These are phyloP conservation scores for Pseudopyricularia cyperi DNA, from an alignment of 2,329 filamentous ascomycete species.

Conservation along the genomic window DNA sequence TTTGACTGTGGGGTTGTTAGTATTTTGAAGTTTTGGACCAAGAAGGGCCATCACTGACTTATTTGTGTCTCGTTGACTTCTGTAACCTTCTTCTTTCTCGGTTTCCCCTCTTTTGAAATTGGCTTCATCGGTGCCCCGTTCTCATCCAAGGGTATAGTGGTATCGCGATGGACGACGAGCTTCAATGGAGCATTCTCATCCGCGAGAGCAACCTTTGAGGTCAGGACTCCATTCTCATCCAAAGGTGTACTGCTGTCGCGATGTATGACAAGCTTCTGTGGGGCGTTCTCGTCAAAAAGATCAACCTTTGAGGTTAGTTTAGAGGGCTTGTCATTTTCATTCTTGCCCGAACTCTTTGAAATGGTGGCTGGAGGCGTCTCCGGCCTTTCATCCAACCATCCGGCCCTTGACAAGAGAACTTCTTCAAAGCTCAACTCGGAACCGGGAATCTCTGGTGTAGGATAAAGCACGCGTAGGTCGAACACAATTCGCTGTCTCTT, in stretches of 20 bases:
- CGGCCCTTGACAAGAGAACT: conserved; percentile 64
- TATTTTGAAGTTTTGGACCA: too few species aligned
- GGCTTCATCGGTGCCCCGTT: conserved; percentile 39
- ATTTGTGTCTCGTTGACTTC: conserved; percentile 89
- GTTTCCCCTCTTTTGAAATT: conserved; percentile 29
- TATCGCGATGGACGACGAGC: conserved; percentile 29
- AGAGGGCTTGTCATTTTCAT: background rate
- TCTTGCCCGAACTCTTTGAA: background rate
- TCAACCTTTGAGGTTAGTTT: background rate
- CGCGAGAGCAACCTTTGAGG: conserved; percentile 7
- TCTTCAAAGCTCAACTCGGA: conserved; percentile 88
- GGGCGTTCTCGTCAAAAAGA: conserved; percentile 11
- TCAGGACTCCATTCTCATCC: conserved; percentile 46
- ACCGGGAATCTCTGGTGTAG: conserved; percentile 54
- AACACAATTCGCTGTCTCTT: conserved; percentile 80
- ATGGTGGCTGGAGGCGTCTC: background rate
- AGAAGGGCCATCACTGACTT: conserved; percentile 41
- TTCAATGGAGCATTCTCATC: conserved; percentile 15
- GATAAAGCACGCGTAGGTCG: conserved; percentile 75
- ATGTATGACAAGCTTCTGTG: conserved; percentile 26
- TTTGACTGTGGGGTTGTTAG: conserved; percentile 50
- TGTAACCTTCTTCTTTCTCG: conserved; percentile 64
- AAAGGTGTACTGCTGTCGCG: conserved; percentile 26
- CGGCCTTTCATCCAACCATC: conserved; percentile 40
- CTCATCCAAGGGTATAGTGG: conserved; percentile 35